Percentiles rank a stretch among this genome's conserved stretches.
Evolutionary conservation across 2,329 filamentous ascomycete genomes (phyloP).

Genomic region (Penicillium sp.): DNA sequence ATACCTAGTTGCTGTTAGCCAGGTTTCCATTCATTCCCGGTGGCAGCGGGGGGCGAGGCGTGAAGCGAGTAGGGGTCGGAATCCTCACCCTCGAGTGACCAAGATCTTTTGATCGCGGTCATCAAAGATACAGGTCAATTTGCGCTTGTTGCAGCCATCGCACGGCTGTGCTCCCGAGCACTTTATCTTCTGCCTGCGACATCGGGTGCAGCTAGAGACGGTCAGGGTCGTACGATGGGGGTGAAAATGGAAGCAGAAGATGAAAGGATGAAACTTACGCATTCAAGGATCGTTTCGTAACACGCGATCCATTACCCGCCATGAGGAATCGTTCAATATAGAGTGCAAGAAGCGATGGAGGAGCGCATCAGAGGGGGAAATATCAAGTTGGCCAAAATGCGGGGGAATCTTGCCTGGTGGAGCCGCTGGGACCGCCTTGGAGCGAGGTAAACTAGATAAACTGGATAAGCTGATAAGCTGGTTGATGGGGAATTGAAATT

Average conservation of each 20-base stretch:
- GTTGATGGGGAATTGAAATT: neutral
- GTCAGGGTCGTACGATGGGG: conserved; percentile 6
- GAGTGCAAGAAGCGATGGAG: too few species aligned
- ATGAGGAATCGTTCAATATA: conserved; percentile 10
- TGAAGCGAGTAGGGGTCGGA: neutral
- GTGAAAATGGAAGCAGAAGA: neutral
- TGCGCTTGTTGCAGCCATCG: conserved; percentile 50
- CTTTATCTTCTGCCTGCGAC: conserved; percentile 53
- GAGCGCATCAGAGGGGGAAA: neutral
- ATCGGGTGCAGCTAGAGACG: conserved; percentile 46
- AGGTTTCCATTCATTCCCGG: neutral
- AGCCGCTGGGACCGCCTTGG: neutral
- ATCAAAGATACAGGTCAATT: conserved; percentile 49
- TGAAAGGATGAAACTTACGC: conserved; percentile 23
- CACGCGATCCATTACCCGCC: conserved; percentile 23
- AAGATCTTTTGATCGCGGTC: conserved; percentile 55
- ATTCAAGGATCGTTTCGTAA: conserved; percentile 40
- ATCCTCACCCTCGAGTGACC: conserved; percentile 51
- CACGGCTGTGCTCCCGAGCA: conserved; percentile 51
- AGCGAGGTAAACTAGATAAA: too few species aligned
- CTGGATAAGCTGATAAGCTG: neutral
- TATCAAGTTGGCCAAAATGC: conserved; percentile 2
- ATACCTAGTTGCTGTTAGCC: conserved; percentile 30
- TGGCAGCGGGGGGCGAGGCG: neutral
- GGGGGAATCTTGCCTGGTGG: conserved; percentile 4